Base-by-base conservation (phyloP, 2,329 filamentous ascomycete species). In the Curvularia spicifera region DNA sequence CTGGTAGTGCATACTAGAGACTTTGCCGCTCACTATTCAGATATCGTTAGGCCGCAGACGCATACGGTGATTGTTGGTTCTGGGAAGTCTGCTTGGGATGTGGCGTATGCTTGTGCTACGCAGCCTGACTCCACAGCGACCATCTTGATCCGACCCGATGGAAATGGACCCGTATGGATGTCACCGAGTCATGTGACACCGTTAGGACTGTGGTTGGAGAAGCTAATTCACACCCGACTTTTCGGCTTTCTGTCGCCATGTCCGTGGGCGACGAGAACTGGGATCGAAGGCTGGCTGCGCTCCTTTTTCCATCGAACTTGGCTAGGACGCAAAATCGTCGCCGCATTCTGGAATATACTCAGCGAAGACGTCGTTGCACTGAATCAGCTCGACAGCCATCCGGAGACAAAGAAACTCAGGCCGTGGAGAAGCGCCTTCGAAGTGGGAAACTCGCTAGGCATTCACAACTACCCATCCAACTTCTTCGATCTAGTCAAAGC, bases 231-330 rank as follows among this genome's bases (percentile, higher is more conserved):
- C 31, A 89, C 85, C 0, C 86, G 90, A 0, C 82, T 90, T 62
- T 76, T 93, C 52, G 89, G 86, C 1, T 92, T 88, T 87, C 87
- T 93, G 74, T 88, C 85, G 51, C 90, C 91, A 0, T 93, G 89
- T 70, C 83, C 89, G 13, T 93, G 89, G 87, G 88, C 87, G 4
- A 79, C 81, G 1, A 83, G 82, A 1, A 87, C 87, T 67, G 88
- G 87, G 1, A 89, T 83, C 63, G 78, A 72, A 59, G 67, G 81
- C 12, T 77, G 76, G 10, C 78, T 85, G 1, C 81, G 86, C 3
- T 69, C 74, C 9, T 85, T 89, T 58, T 78, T 87, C 46, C 87
- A 90, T 62, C 78, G 80, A 22, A 89, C 85, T 0, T 74, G 78
- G 33, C 52, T 88, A 1, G 87, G 88, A 2, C 81, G 85, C 0